Evolutionary conservation across 2,329 filamentous ascomycete genomes (phyloP).

Genomic region (Sclerotinia spermophila): DNA sequence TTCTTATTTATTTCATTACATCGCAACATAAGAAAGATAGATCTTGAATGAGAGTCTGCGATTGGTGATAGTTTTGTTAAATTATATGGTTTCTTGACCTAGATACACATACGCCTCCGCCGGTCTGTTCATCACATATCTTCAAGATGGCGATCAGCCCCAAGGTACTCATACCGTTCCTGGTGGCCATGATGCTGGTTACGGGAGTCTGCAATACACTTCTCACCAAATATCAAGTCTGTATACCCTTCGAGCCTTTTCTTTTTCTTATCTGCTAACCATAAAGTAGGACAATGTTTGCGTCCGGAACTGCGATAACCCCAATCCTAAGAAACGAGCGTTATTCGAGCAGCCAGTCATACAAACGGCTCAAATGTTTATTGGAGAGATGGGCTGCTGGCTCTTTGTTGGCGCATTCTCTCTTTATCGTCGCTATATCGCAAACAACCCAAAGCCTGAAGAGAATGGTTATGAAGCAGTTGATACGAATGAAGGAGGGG

Average conservation of each 20-base stretch:
- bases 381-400: conserved; percentile 96
- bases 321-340: conserved; percentile 60
- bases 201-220: conserved; percentile 97
- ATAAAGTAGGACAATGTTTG: conserved; percentile 83
- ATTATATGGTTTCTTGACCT: conserved; percentile 1
- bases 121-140: background rate
- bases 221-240: conserved; percentile 90
- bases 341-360: conserved; percentile 93
- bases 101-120: conserved; percentile 1
- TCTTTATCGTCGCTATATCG: conserved; percentile 58
- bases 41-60: background rate
- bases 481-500: conserved; percentile 41
- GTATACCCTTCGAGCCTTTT: conserved; percentile 27
- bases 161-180: conserved; percentile 62
- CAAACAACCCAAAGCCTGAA: conserved; percentile 42
- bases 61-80: background rate
- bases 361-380: conserved; percentile 97
- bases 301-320: conserved; percentile 78
- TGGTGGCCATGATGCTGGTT: conserved; percentile 94
- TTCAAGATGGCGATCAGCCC: conserved; percentile 16
- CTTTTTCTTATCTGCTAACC: conserved; percentile 21
- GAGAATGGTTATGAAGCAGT: conserved; percentile 65
- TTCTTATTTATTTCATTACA: background rate
- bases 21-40: background rate
- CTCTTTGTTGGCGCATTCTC: conserved; percentile 72